A percentile compares a stretch with the other conserved stretches of the same genome.
These are phyloP conservation scores for Ziziphus jujuba DNA, from an alignment of 306 rosid genomes.

Conservation along the genomic window DNA sequence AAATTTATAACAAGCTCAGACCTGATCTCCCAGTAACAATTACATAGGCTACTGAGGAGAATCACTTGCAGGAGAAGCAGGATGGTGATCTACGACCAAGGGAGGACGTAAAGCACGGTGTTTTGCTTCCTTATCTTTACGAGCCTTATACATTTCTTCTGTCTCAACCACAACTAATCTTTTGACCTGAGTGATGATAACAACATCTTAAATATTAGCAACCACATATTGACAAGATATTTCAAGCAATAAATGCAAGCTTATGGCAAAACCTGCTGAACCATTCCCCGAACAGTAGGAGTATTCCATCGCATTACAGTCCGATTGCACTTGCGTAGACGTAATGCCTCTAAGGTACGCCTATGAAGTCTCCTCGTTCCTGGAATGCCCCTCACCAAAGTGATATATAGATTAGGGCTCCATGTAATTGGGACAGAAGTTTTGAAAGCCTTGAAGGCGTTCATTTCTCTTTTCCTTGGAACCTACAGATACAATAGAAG, in stretches of 20 bases:
- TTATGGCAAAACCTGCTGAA: constrained; percentile 66
- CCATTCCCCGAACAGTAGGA: constrained; percentile 89
- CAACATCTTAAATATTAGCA: constrained; percentile 21
- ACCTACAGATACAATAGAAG: constrained; percentile 37
- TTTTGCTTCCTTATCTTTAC: constrained; percentile 62
- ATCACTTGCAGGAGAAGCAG: constrained; percentile 48
- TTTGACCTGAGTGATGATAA: constrained; percentile 59
- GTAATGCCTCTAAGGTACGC: constrained; percentile 87
- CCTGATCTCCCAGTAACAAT: constrained; percentile 31
- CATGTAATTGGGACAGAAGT: constrained; percentile 78
- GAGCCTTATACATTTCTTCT: constrained; percentile 84
- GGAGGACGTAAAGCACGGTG: constrained; percentile 68
- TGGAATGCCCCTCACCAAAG: constrained; percentile 91
- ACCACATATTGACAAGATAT: not conserved
- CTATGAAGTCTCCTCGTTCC: constrained; percentile 90
- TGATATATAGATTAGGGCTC: constrained; percentile 81
- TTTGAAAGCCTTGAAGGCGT: constrained; percentile 87
- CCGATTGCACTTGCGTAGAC: constrained; percentile 77
- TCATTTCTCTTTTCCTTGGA: constrained; percentile 63
- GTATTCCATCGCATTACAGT: constrained; percentile 96
- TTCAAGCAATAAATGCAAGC: constrained; percentile 14
- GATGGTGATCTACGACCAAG: constrained; percentile 62
- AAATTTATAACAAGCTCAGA: constrained; percentile 24
- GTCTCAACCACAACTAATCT: constrained; percentile 84
- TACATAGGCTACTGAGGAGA: constrained; percentile 35